phyloP scores from a whole-genome alignment of 2,329 filamentous ascomycete genomes.

The Mycocentrospora acerina region DNA sequence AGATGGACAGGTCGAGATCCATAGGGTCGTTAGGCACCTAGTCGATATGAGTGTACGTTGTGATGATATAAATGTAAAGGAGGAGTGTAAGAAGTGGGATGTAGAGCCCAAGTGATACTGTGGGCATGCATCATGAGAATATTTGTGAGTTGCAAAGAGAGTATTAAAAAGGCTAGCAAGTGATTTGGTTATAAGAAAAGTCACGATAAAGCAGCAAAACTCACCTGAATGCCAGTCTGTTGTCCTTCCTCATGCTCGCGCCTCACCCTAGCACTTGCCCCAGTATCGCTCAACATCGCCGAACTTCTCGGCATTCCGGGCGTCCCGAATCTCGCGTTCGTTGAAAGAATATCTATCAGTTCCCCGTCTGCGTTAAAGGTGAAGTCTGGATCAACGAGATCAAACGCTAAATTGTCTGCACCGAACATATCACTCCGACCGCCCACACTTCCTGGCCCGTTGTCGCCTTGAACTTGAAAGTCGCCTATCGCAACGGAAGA shows the following conservation, averaged over 20 bases:
- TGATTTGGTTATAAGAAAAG: conserved; percentile 2
- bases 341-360: conserved; percentile 50
- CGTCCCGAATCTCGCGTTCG: conserved; percentile 12
- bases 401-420: conserved; percentile 46
- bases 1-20: conserved; percentile 35
- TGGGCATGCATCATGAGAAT: conserved; percentile 4
- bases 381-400: conserved; percentile 55
- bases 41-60: conserved; percentile 15
- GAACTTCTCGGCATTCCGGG: conserved; percentile 11
- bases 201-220: conserved; percentile 18
- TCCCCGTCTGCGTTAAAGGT: conserved; percentile 64
- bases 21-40: conserved; percentile 27
- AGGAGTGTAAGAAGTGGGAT: conserved; percentile 1
- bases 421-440: conserved; percentile 22
- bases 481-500: conserved; percentile 45
- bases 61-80: background rate
- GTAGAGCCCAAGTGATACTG: conserved; percentile 1
- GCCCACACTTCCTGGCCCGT: conserved; percentile 41
- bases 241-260: conserved; percentile 47
- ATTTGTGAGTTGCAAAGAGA: background rate
- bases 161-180: background rate
- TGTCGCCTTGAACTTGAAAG: conserved; percentile 46
- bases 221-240: conserved; percentile 39
- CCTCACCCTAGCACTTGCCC: conserved; percentile 44
- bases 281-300: conserved; percentile 31